phyloP scores from a whole-genome alignment of 805 yeast genomes.

The Candida nonsorbophila region DNA sequence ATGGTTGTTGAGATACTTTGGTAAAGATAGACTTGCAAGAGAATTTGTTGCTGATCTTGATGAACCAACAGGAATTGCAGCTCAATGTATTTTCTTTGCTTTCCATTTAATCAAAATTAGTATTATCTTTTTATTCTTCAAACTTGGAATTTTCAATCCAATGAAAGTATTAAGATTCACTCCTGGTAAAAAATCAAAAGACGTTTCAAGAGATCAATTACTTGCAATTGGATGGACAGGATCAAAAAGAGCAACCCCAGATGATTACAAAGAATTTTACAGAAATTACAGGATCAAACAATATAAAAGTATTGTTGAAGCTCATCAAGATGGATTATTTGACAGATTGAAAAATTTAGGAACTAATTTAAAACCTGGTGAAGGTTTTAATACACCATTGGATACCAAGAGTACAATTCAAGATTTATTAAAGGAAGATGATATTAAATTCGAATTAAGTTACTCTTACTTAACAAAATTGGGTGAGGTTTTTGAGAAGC shows the following conservation, averaged over 20 bases:
- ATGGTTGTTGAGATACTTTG: slow-evolving; percentile 24
- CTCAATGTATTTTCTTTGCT: slow-evolving; percentile 64
- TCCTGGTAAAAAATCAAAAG: slow-evolving; percentile 19
- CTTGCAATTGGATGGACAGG: slow-evolving; percentile 92
- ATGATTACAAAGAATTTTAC: slow-evolving; percentile 65
- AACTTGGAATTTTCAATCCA: slow-evolving; percentile 79
- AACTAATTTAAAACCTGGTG: slow-evolving; percentile 62
- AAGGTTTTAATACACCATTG: slow-evolving; percentile 70
- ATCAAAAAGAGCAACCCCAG: slow-evolving; percentile 63
- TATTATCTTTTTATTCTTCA: slow-evolving; percentile 51
- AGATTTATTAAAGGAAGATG: slow-evolving; percentile 14
- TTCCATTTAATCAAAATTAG: slow-evolving; percentile 64
- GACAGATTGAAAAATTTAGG: slow-evolving; percentile 56
- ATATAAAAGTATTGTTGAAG: slow-evolving; percentile 72
- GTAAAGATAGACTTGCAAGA: slow-evolving; percentile 37
- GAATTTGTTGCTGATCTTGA: slow-evolving; percentile 46
- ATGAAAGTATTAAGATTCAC: slow-evolving; percentile 27
- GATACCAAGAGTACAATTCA: slow-evolving; percentile 26
- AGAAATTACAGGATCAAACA: slow-evolving; percentile 58
- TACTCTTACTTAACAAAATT: slow-evolving; percentile 51
- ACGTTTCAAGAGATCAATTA: slow-evolving; percentile 51
- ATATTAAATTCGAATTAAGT: slow-evolving; percentile 44
- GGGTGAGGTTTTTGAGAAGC: slow-evolving; percentile 43
- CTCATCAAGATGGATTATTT: slow-evolving; percentile 69
- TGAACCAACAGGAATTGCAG: slow-evolving; percentile 32